A percentile compares a stretch with the other conserved stretches of the same genome.
These are phyloP conservation scores for Boletus sensibilis DNA, from an alignment of 768 basidiomycete genomes.

Conservation along the genomic window DNA sequence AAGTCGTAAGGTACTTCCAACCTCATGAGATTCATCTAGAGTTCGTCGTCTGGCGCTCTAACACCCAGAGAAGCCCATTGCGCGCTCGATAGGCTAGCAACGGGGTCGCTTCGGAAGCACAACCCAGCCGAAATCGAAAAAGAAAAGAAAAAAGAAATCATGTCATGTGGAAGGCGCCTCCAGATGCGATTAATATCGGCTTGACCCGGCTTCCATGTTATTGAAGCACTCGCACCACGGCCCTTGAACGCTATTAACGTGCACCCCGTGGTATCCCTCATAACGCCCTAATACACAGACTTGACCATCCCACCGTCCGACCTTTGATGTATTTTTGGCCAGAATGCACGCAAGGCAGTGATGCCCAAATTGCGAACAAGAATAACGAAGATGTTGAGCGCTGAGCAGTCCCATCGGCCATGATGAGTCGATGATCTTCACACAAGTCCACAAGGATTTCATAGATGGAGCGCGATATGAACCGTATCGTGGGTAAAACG, in stretches of 20 bases:
- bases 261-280: not conserved
- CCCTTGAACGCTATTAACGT: not conserved
- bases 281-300: not conserved
- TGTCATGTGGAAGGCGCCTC: not conserved
- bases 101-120: not conserved
- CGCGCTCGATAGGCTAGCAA: not conserved
- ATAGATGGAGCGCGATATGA: constrained; percentile 27
- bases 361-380: not conserved
- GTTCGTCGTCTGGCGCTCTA: not conserved
- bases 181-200: not conserved
- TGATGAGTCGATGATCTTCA: not conserved
- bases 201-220: not conserved
- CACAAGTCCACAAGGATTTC: constrained; percentile 13
- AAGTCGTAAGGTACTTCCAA: not conserved
- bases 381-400: not conserved
- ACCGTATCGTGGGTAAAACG: constrained; percentile 22
- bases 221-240: not conserved
- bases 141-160: not conserved
- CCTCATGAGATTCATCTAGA: not conserved
- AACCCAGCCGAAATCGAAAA: not conserved
- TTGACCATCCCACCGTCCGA: not conserved
- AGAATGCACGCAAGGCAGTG: not conserved
- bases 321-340: not conserved
- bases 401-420: not conserved
- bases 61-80: not conserved